Base-by-base conservation (phyloP, 306 rosid genomes). In the Mimosa bimucronata region DNA sequence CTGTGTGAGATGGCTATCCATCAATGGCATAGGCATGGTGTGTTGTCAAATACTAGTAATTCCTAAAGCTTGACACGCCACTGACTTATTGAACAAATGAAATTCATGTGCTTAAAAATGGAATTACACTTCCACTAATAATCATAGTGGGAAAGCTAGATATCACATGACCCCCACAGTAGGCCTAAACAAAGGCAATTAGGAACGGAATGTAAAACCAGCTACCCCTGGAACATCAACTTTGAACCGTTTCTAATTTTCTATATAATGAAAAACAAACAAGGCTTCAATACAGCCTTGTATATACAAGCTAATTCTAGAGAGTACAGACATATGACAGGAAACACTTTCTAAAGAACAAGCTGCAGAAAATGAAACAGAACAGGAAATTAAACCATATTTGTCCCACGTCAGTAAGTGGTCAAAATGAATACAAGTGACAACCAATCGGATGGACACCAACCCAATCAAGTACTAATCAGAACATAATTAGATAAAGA, bases 11-110 rank as follows among this genome's bases (percentile, higher is more conserved):
- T 40, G 93, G 90, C 81, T 86, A 93, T 71, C 91, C 92, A 12
- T 88, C 92, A 66, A 94, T 90, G 12, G 98, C 90, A 82, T 0
- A 92, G 41, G 98, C 74, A 16, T 94, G 91, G 86, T 94, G 98
- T 21, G 97, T 94, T 62, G 97, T 86, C 92, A 94, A 83, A 82
- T n/a, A n/a, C n/a, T n/a, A n/a, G n/a, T n/a, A n/a, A n/a, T n/a
- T n/a, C n/a, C n/a, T n/a, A n/a, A n/a, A n/a, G n/a, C n/a, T n/a
- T n/a, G n/a, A n/a, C n/a, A n/a, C n/a, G n/a, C n/a, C n/a, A n/a
- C n/a, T n/a, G n/a, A n/a, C n/a, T n/a, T n/a, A n/a, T n/a, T n/a
- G n/a, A n/a, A n/a, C n/a, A n/a, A n/a, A n/a, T n/a, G n/a, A n/a
- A n/a, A n/a, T 41, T 19, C 50, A 23, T 68, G 45, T 21, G 73